Evolutionary conservation across 495 filamentous ascomycete species (phyloP).

Genomic region (Penicillium canariense): DNA sequence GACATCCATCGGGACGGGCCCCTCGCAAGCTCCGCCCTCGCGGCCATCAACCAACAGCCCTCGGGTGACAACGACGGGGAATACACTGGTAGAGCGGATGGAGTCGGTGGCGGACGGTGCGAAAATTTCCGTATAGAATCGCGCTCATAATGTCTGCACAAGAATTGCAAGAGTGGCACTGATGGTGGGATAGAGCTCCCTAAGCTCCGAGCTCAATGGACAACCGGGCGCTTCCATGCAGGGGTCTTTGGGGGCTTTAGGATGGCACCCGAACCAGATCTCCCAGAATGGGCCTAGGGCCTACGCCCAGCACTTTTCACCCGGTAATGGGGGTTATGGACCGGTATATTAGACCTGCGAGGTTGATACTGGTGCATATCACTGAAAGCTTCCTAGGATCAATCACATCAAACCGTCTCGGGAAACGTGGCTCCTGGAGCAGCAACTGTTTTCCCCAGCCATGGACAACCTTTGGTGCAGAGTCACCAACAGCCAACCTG

Average conservation of each 20-base stretch:
- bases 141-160: slow-evolving; percentile 24
- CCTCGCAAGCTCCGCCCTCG: slow-evolving; percentile 26
- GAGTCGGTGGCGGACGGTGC: slow-evolving; percentile 19
- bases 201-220: slow-evolving; percentile 23
- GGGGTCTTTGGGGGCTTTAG: slow-evolving; percentile 13
- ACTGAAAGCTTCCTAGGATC: slow-evolving; percentile 6
- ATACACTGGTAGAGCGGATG: slow-evolving; percentile 14
- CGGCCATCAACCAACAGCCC: slow-evolving; percentile 21
- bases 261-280: slow-evolving; percentile 20
- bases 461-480: neutral
- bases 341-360: slow-evolving; percentile 11
- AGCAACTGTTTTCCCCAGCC: neutral
- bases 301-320: slow-evolving; percentile 8
- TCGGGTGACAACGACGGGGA: slow-evolving; percentile 5
- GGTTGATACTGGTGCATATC: neutral
- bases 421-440: neutral
- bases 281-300: slow-evolving; percentile 4
- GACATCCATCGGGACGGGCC: slow-evolving; percentile 30
- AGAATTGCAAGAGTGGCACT: slow-evolving; percentile 25
- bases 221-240: slow-evolving; percentile 13
- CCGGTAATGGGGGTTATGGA: slow-evolving; percentile 7
- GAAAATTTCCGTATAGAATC: slow-evolving; percentile 32
- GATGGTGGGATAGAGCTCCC: slow-evolving; percentile 34
- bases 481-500: neutral
- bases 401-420: neutral